Evolutionary conservation across 1,284 basidiomycete species (phyloP), one percentile per base, ranked within the genome.

Genomic region (Bjerkandera adusta): DNA sequence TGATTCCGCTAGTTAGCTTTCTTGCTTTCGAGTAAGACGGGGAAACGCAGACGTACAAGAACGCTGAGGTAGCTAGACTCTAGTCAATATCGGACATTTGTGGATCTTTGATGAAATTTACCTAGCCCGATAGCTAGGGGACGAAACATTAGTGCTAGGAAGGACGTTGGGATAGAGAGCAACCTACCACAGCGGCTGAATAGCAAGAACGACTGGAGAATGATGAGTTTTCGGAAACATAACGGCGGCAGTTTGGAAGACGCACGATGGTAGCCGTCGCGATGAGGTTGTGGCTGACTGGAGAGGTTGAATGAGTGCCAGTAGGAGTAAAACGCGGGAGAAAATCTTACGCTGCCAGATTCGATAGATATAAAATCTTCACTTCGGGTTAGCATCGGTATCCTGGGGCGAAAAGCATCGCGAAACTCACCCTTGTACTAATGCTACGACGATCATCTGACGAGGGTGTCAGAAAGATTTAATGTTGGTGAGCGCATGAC

Each of bases 321-420:
- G 5, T 5, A 4, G n/a, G 5, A 5, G 5, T 4, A 11, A 5
- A 5, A n/a, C n/a, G n/a, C n/a, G n/a, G n/a, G n/a, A n/a, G n/a
- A n/a, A n/a, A n/a, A n/a, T n/a, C 36, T 38, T 15, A 38, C 36
- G 22, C 13, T 15, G n/a, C 36, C 36, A 38, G 21, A 38, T 15
- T 15, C 36, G 36, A 8, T 26, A 26, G 24, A 38, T 38, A n/a
- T 20, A 38, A 25, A 20, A 38, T 22, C 36, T 38, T 13, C 5
- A 13, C 6, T n/a, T 21, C 5, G 34, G 6, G 10, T 16, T 18
- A 10, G 3, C 18, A 8, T 13, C 3, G 11, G 7, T 6, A 36
- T n/a, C n/a, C n/a, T n/a, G n/a, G n/a, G n/a, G n/a, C n/a, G n/a
- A n/a, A n/a, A n/a, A n/a, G n/a, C n/a, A n/a, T n/a, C n/a, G n/a